Base-by-base conservation (phyloP, 2,329 filamentous ascomycete species). In the Aspergillus clavatus region DNA sequence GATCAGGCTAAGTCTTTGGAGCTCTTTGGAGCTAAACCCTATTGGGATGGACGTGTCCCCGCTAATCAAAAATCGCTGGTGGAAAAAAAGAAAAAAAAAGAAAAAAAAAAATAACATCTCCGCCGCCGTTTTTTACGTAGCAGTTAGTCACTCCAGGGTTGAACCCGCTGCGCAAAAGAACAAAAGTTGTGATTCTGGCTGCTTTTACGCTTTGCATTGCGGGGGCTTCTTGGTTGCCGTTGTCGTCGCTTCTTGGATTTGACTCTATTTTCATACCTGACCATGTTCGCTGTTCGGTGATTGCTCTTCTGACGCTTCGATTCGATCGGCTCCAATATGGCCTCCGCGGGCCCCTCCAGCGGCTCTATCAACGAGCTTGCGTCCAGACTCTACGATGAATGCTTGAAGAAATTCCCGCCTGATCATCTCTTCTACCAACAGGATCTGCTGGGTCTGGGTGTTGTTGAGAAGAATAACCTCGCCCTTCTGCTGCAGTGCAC, bases 361-460 rank as follows among this genome's bases (percentile, higher is more conserved):
- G 48, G 46, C 53, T 59, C 47, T 46, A 61, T 55, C 48, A 56
- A 52, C 56, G 66, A 69, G 51, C 66, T 73, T 45, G 71, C 71
- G 42, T 65, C 68, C 21, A 63, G 65, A 44, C 63, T 76, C 35
- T 75, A 76, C 59, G 65, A 70, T 37, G 66, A 65, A 53, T 75
- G 72, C 46, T 47, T 63, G 19, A 61, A 61, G 38, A 65, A 65
- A 39, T 68, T 65, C 46, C 56, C 67, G 23, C 46, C 63, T 22
- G 71, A 73, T 43, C 67, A 72, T 48, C 58, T 73, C 29, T 72
- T 75, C 55, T 69, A 68, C 41, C 73, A 75, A 51, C 61, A 72
- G 29, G 73, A 75, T 48, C 60, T 76, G 2, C 52, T 74, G 24
- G 56, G 59, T 18, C 54, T 74, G 42, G 64, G 62, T 22, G 54